phyloP scores from a whole-genome alignment of 1,139 yeast genomes.

The Saccharomyces hybrid region DNA sequence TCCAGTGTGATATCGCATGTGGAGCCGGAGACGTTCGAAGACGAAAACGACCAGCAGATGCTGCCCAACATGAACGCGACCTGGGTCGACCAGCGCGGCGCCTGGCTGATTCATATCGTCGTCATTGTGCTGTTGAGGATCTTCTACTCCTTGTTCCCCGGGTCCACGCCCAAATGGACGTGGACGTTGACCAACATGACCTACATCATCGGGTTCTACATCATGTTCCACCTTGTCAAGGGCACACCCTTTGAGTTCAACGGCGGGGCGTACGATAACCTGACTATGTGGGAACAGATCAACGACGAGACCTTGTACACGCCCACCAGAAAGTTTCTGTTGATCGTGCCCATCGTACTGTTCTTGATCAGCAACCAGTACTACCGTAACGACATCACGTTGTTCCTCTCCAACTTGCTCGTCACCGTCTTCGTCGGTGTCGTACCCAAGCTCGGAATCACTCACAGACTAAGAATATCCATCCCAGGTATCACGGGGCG shows the following conservation, averaged over 20 bases:
- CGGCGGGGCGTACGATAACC: constrained; percentile 89
- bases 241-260: constrained; percentile 97
- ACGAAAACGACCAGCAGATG: constrained; percentile 83
- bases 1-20: constrained; percentile 76
- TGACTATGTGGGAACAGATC: constrained; percentile 98
- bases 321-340: constrained; percentile 86
- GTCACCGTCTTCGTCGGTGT: constrained; percentile 75
- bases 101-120: constrained; percentile 89
- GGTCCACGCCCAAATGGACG: constrained; percentile 53
- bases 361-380: constrained; percentile 87
- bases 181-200: constrained; percentile 10
- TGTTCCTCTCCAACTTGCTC: constrained; percentile 70
- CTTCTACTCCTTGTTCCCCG: constrained; percentile 69
- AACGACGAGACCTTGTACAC: constrained; percentile 97
- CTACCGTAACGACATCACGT: constrained; percentile 71
- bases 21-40: constrained; percentile 87
- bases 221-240: constrained; percentile 93
- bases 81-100: constrained; percentile 94
- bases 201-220: constrained; percentile 72
- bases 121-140: constrained; percentile 66
- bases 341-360: constrained; percentile 82
- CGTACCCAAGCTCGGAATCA: constrained; percentile 79
- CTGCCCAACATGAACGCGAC: constrained; percentile 86
- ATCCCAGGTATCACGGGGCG: constrained; percentile 39
- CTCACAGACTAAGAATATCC: constrained; percentile 71